Evolutionary conservation across 176 grass and related monocot genomes (phyloP).

Genomic region (Eremochloa ophiuroides): DNA sequence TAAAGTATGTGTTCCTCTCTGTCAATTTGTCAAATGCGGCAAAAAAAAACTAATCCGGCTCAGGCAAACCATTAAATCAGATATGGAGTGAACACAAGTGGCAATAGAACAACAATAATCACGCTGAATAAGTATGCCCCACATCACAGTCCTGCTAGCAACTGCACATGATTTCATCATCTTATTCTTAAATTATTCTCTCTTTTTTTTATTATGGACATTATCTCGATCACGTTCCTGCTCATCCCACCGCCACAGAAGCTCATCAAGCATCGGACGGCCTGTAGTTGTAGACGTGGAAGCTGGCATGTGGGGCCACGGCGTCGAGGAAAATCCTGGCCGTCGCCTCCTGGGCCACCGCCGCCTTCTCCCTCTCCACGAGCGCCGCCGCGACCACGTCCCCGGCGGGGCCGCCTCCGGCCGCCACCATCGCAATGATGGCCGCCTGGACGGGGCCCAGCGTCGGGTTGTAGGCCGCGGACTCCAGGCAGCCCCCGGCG

Average conservation of each 20-base stretch:
- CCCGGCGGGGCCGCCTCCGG: slow-evolving; percentile 17
- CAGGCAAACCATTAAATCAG: neutral
- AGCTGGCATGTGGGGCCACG: slow-evolving; percentile 58
- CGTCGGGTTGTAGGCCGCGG: slow-evolving; percentile 88
- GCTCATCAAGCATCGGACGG: slow-evolving; percentile 47
- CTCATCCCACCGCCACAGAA: neutral
- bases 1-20: too few relatives aligned
- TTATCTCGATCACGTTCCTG: slow-evolving; percentile 28
- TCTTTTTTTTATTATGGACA: slow-evolving; percentile 52
- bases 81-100: neutral
- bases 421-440: slow-evolving; percentile 61
- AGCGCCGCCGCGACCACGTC: slow-evolving; percentile 66
- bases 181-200: slow-evolving; percentile 28
- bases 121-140: neutral
- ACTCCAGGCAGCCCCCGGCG: slow-evolving; percentile 65
- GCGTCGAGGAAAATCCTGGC: slow-evolving; percentile 71
- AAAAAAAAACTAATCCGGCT: neutral
- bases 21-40: neutral
- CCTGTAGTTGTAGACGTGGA: slow-evolving; percentile 72
- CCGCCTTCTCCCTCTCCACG: slow-evolving; percentile 62
- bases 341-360: slow-evolving; percentile 72
- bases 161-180: slow-evolving; percentile 18
- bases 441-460: slow-evolving; percentile 86
- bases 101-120: slow-evolving; percentile 2
- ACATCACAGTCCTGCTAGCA: neutral